Evolutionary conservation across 441 rosid species (phyloP), one percentile per base, ranked within the genome.

Genomic region (Erysimum cheiri): DNA sequence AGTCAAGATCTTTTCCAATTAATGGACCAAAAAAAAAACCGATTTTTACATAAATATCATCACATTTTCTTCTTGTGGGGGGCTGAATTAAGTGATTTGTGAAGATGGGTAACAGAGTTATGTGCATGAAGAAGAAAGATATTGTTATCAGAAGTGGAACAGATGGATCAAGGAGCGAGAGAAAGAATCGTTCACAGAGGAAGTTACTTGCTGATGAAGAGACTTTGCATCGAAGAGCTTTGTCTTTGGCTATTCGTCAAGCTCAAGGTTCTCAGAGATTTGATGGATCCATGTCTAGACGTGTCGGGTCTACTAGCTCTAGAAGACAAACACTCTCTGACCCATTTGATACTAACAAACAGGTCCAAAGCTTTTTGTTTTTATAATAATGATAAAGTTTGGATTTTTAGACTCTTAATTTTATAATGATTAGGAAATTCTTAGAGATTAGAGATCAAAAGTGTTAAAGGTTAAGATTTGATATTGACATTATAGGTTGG

Each of bases 201-300:
- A 77, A 77, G 3, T 4, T 67, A 22, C 77, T 72, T 47, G 77
- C 73, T 3, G 77, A 72, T 55, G 77, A 77, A 77, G 80, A 77
- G 70, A 39, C 52, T 32, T 48, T 77, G 62, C 80, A 77, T 61
- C 76, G 73, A 0, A 10, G 77, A 67, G 80, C 77, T 72, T 57
- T 72, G 2, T 77, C 80, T 31, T 67, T 67, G 77, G 77, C 80
- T 58, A 54, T 77, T 61, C 94, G 90, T 26, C 98, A 93, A 74
- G 84, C 88, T 64, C 89, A 85, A 29, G 73, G 83, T 72, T 94
- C 98, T 64, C 99, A 90, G 83, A 80, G 98, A 80, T 90, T 88
- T 54, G 98, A 94, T 9, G 98, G 99, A 81, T 92, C 98, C 83
- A 90, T 94, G 90, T 92, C 99, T 12, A 81, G 97, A 62, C 83